Evolutionary conservation across 163 green algal species (phyloP), one percentile per base, ranked within the genome.

Genomic region (Chloroidium sp.): DNA sequence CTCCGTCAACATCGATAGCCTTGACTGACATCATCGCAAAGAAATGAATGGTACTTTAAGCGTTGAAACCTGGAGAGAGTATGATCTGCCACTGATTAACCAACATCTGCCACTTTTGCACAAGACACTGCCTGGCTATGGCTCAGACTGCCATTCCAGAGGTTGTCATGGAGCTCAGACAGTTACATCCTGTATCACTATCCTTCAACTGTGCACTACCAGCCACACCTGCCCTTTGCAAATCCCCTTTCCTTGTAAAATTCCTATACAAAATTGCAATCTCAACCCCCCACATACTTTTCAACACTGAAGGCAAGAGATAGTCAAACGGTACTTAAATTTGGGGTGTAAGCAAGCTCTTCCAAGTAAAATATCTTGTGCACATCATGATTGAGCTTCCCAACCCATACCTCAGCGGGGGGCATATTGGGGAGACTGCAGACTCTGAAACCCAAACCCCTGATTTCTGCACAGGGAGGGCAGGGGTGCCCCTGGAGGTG

Each of bases 401-500:
- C 13, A 57, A 76, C 69, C 13, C 36, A 60, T 76, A 57, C 76
- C 69, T 36, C 36, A 36, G 36, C 36, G 36, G 36, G 36, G 36
- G 36, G 6, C 6, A 10, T 72, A n/a, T 6, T 10, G 64, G 64
- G 64, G 6, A 72, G 64, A 6, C 64, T 72, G 6, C 64, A n/a
- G 64, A 72, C 64, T 10, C 72, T 77, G 72, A 61, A 14, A 61
- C 10, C 4, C n/a, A 36, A 36, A 36, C 36, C 36, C 36, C 36
- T 36, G 36, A 36, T 36, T 36, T 36, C 36, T 36, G 36, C 36
- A 75, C 87, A 97, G 93, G 96, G 14, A 88, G 96, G 58, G 96
- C 96, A 2, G 96, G 96, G 74, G 96, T 99, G 68, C 96, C 96
- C 57, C 97, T 99, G 95, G 96, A 99, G 90, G 95, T 99, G 14